Base-by-base conservation (phyloP, 2,329 filamentous ascomycete species). In the Cladophialophora yegresii region DNA sequence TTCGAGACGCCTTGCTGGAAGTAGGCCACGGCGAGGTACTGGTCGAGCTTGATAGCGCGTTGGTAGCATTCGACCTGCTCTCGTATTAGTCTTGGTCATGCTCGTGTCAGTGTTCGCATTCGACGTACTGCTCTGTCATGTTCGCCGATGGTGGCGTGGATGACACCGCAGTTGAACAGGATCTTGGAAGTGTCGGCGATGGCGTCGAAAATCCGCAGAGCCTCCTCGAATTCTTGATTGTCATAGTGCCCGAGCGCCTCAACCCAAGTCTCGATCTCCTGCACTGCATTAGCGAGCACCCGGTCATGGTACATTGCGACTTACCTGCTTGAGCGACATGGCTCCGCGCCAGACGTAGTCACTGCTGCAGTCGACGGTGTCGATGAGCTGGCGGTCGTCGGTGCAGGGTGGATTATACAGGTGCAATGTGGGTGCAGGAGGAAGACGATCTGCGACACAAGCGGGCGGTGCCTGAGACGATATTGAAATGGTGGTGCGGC, bases 221-320 rank as follows among this genome's bases (percentile, higher is more conserved):
- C 88, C 70, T 93, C 90, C 74, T 98, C 93, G 79, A 96, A 98
- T 75, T 99, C 92, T 80, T 96, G 96, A 80, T 93, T 95, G 80
- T 99, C 95, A 81, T 99, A 99, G 75, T 89, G 89, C 72, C 83
- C 87, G 61, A 99, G 87, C 78, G 95, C 95, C 76, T 89, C 83
- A 71, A 98, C 95, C 95, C 95, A 99, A 56, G 92, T 96, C 81
- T 98, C 93, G 78, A 99, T 99, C 89, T 99, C 95, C 93, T 96
- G 69, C 28, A 40, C 12, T 10, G 8, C 26, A 5, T 68, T 43
- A 66, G 53, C 10, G n/a, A 30, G 26, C 43, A 26, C 10, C 13
- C 36, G 13, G 7, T 32, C 23, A 50, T 49, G 8, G 22, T n/a
- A 22, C 4, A 20, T 22, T 55, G 26, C 63, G 33, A 33, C 57